These are phyloP conservation scores for Vanderwaltozyma verrucispora DNA, from an alignment of 805 yeast genomes.

Conservation along the genomic window DNA sequence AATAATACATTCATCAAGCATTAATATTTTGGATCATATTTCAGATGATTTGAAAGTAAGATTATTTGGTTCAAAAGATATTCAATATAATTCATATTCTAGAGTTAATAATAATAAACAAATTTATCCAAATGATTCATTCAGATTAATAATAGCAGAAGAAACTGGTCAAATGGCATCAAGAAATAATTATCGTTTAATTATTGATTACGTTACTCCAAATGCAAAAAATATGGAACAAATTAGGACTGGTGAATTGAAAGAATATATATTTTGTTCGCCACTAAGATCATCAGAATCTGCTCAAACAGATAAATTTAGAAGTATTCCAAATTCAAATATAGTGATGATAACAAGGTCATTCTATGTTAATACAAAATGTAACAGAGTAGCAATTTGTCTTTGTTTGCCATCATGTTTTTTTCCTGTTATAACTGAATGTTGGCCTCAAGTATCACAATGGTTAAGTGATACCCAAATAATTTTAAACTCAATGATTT, in stretches of 20 bases:
- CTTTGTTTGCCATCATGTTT: constrained; percentile 23
- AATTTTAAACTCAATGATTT: constrained; percentile 8
- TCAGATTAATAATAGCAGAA: constrained; percentile 29
- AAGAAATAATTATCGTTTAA: constrained; percentile 27
- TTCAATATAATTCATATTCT: background rate
- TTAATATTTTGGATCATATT: constrained; percentile 15
- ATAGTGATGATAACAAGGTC: constrained; percentile 28
- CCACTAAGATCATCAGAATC: constrained; percentile 26
- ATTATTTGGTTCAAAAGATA: constrained; percentile 13
- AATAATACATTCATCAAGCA: background rate
- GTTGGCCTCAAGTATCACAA: constrained; percentile 24
- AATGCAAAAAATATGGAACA: constrained; percentile 16
- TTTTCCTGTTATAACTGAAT: constrained; percentile 23
- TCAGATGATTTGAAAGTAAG: constrained; percentile 22
- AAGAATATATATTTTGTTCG: constrained; percentile 34
- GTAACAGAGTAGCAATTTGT: constrained; percentile 27
- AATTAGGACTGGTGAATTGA: constrained; percentile 26
- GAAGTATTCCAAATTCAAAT: constrained; percentile 21
- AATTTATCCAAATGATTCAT: constrained; percentile 4
- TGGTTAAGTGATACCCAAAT: constrained; percentile 25
- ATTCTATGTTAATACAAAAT: constrained; percentile 18
- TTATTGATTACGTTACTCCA: constrained; percentile 26
- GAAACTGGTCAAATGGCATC: constrained; percentile 31
- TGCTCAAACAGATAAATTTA: constrained; percentile 22
- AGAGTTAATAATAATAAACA: background rate